Base-by-base conservation (phyloP, 164 flowering plant genomes). In the Nelumbo lutea region DNA sequence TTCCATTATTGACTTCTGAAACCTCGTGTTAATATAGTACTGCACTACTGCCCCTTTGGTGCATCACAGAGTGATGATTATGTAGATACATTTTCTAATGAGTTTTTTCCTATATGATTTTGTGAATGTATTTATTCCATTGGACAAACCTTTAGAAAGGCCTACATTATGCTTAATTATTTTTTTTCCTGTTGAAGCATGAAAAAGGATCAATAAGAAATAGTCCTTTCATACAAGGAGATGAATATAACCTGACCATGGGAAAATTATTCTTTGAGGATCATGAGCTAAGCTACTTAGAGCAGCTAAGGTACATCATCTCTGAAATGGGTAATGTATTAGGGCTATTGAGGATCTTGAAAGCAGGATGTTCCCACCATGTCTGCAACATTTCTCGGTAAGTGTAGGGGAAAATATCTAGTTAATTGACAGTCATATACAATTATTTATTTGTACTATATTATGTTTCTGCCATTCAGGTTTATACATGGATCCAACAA, bases 271-370 rank as follows among this genome's bases (percentile, higher is more conserved):
- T 59, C 41, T 59, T 70, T 7, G 64, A 14, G 11, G 75, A 73
- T 67, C 60, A 67, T 43, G 77, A 70, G 14, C 52, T 73, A 40
- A 52, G 69, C 44, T 64, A 73, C 61, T 73, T 77, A 55, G 77
- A 73, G 44, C 58, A 45, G 15, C 59, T 73, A 4, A 44, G 52
- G 42, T 67, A 38, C 51, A 44, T 59, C 59, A 53, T 77, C 68
- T 45, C 69, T 64, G 74, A 70, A 63, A 70, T 77, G 45, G 80
- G 80, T 62, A 77, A 73, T 59, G 73, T 55, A 14, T 66, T 77
- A 41, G 80, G 80, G 61, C 64, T 77, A 44, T 57, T 67, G 60
- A 67, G 74, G 68, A 71, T 68, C 42, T 67, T 77, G 15, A 62
- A 41, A 50, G 68, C 80, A 43, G 80, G 77, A 46, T 47, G 48